Evolutionary conservation across 75 land plant species (phyloP).

Genomic region (Larix kaempferi): DNA sequence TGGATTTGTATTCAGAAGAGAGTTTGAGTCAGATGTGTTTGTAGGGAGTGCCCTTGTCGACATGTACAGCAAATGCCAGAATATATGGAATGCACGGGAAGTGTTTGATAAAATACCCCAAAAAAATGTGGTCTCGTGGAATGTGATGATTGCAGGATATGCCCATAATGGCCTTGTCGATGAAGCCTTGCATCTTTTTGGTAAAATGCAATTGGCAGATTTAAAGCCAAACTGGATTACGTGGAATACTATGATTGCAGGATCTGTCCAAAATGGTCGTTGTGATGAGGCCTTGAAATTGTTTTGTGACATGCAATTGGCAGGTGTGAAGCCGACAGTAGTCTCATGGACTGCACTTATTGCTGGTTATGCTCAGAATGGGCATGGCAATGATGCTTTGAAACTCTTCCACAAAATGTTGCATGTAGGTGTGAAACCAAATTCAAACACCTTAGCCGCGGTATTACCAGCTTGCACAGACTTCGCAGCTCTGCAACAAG

Average conservation of each 20-base stretch:
- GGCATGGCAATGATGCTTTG: constrained; percentile 16
- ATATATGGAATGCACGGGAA: constrained; percentile 27
- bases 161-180: constrained; percentile 32
- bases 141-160: constrained; percentile 39
- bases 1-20: constrained; percentile 23
- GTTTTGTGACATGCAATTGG: constrained; percentile 5
- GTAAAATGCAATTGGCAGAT: constrained; percentile 24
- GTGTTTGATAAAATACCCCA: constrained; percentile 27
- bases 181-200: constrained; percentile 33
- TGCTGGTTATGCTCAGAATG: constrained; percentile 18
- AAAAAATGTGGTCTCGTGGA: constrained; percentile 52
- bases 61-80: constrained; percentile 48
- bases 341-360: constrained; percentile 31
- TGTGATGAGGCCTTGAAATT: not conserved
- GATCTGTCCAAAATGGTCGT: not conserved
- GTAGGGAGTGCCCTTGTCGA: constrained; percentile 47
- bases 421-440: constrained; percentile 5
- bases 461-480: not conserved
- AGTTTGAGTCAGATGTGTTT: constrained; percentile 20
- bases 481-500: constrained; percentile 8
- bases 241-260: constrained; percentile 9
- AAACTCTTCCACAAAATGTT: constrained; percentile 17
- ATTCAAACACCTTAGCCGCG: constrained; percentile 9
- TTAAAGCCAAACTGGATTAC: not conserved
- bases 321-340: constrained; percentile 1